Base-by-base conservation (phyloP, 2,329 filamentous ascomycete species). In the Nemania sp. region DNA sequence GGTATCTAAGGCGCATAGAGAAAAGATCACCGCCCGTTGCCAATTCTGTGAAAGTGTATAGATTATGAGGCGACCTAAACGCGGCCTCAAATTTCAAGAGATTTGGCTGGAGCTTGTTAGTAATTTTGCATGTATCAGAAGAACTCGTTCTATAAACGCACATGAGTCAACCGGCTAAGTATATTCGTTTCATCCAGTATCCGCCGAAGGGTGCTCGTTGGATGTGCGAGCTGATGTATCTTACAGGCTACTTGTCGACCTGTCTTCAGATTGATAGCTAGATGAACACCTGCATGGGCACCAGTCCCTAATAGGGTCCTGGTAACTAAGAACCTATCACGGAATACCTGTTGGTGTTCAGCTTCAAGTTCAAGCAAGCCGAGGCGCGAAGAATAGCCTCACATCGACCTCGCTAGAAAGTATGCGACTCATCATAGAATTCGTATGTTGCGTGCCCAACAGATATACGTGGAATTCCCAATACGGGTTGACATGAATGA, bases 191-290 rank as follows among this genome's bases (percentile, higher is more conserved):
- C 81, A 54, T 77, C 74, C 24, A 77, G 64, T 44, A 77, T 72
- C 6, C 73, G 73, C 6, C 69, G 67, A 7, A 72, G 63, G 62
- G n/a, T 57, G 61, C 24, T 52, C 53, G 28, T 9, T 17, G 17
- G 39, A 5, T 26, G 4, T 11, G 34, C 39, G 15, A 31, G 5
- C 5, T 41, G 73, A 46, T 89, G 73, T 7, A 89, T 70, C 63
- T 91, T 90, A 73, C 88, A 91, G 9, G 86, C 86, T 17, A 89
- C 60, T 62, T 90, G 88, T 50, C 76, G 77, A 31, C 77, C 74
- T 0, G 79, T 81, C 6, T 67, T 68, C 20, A 72, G 66, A 14
- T 88, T 77, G 2, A 78, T 66, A 5, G 79, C 82, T 8, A 86
- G 72, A 50, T 80, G 76, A 3, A 88, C 80, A 36, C 71, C 71